These are phyloP conservation scores for Rossbeevera mucosa DNA, from an alignment of 768 basidiomycete genomes.

Conservation along the genomic window DNA sequence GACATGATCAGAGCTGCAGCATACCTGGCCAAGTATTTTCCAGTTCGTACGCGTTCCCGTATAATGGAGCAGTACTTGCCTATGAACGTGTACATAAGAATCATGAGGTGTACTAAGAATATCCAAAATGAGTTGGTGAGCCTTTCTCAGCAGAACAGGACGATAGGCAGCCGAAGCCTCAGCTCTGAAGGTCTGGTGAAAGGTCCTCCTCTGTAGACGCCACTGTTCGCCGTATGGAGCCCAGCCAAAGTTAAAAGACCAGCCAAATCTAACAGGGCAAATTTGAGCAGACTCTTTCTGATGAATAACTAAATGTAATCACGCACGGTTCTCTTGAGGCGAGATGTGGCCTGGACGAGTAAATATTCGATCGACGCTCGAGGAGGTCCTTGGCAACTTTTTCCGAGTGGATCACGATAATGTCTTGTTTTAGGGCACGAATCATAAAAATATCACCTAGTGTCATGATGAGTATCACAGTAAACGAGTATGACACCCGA, in stretches of 20 bases:
- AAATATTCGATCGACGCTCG: conserved; percentile 23
- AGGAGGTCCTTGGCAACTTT: conserved; percentile 27
- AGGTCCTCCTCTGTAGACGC: conserved; percentile 21
- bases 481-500: neutral
- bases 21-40: conserved; percentile 15
- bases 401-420: conserved; percentile 23
- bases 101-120: conserved; percentile 10
- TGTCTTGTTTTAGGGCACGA: conserved; percentile 19
- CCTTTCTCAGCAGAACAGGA: conserved; percentile 20
- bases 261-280: conserved; percentile 15
- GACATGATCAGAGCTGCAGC: conserved; percentile 37
- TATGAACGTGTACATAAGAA: conserved; percentile 7
- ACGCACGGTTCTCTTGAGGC: conserved; percentile 17
- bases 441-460: conserved; percentile 21
- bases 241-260: conserved; percentile 17
- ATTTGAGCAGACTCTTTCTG: neutral
- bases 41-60: neutral
- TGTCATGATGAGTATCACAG: neutral
- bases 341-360: conserved; percentile 25
- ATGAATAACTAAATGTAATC: neutral
- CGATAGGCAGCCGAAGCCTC: conserved; percentile 11
- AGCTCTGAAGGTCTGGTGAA: conserved; percentile 21
- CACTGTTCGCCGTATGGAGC: conserved; percentile 20
- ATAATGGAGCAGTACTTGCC: neutral
- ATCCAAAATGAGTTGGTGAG: conserved; percentile 14